Evolutionary conservation across 306 rosid genomes (phyloP), one percentile per base, ranked within the genome.

Genomic region (Abrus pulchellus): DNA sequence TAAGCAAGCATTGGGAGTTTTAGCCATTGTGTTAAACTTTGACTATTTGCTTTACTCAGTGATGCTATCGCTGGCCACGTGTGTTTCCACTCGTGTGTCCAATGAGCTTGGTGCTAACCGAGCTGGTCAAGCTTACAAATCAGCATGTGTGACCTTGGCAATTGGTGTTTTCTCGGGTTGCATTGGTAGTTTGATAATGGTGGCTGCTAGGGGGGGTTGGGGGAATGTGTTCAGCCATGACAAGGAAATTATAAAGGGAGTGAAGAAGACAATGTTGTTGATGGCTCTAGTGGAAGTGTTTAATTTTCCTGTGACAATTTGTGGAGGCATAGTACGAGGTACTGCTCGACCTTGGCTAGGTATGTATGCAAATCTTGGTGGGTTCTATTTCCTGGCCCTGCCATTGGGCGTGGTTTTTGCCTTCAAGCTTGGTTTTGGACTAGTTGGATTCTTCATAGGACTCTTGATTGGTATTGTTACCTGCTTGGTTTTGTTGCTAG

Each of bases 21-120:
- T 93, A 10, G 86, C 88, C 41, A 86, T 93, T 0, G 88, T 93
- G 13, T 67, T 93, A 8, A 93, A 90, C 80, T 90, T 93, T 45
- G 97, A 93, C 75, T 90, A 93, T 50, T 64, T 90, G 69, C 85
- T 90, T 1, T 90, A 68, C 85, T 87, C 92, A 0, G 88, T 87
- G 34, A 93, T 91, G 97, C 59, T 93, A 47, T 89, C 97, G 9
- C 82, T 93, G 3, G 90, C 92, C 34, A 91, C 94, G 0, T 87
- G 93, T 72, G 94, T 88, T 3, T 91, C 97, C 9, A 89, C 86
- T 0, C 87, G 94, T 2, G 92, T 91, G 30, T 93, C 97, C 0
- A 93, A 93, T 13, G 94, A 93, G 80, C 89, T 93, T 1, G 97
- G 97, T 0, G 86, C 94, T 0, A 90, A 90, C 86, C 83, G 30